phyloP scores from a whole-genome alignment of 2,329 filamentous ascomycete species.

The Alternaria longipes region DNA sequence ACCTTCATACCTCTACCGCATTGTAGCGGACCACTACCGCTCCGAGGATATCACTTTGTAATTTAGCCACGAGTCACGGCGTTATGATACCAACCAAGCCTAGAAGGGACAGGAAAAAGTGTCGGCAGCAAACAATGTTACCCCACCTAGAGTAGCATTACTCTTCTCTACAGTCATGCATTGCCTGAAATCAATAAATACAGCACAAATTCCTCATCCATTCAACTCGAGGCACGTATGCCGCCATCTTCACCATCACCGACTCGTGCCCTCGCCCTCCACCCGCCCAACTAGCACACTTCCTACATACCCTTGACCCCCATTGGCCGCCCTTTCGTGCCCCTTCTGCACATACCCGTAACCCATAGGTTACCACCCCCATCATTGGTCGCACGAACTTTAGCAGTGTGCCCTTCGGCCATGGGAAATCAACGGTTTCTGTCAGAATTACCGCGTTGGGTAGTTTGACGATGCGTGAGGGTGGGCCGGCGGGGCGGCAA shows the following conservation, averaged over 20 bases:
- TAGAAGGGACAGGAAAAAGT: background rate
- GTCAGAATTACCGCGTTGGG: constrained; percentile 6
- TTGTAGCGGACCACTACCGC: constrained; percentile 80
- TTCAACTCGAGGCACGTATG: background rate
- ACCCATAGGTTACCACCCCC: constrained; percentile 1
- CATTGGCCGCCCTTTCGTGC: constrained; percentile 18
- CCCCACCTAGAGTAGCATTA: background rate
- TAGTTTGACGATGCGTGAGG: constrained; percentile 2
- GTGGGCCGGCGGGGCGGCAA: constrained; percentile 5
- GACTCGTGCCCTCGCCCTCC: constrained; percentile 8
- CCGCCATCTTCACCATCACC: background rate
- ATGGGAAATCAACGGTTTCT: constrained; percentile 11
- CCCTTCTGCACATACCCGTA: constrained; percentile 5
- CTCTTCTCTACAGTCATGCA: background rate
- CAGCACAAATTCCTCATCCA: background rate
- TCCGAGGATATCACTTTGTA: constrained; percentile 71
- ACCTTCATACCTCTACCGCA: constrained; percentile 75
- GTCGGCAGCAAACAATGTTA: background rate
- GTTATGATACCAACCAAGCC: constrained; percentile 10
- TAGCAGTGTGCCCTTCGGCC: constrained; percentile 24
- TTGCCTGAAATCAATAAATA: background rate
- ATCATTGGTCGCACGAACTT: constrained; percentile 16
- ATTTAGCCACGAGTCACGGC: constrained; percentile 1
- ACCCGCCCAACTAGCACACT: constrained; percentile 13
- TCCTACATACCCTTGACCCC: constrained; percentile 15